These are phyloP conservation scores for Backusella psychrophila DNA, from an alignment of 192 early-diverging fungal genomes.

Conservation along the genomic window DNA sequence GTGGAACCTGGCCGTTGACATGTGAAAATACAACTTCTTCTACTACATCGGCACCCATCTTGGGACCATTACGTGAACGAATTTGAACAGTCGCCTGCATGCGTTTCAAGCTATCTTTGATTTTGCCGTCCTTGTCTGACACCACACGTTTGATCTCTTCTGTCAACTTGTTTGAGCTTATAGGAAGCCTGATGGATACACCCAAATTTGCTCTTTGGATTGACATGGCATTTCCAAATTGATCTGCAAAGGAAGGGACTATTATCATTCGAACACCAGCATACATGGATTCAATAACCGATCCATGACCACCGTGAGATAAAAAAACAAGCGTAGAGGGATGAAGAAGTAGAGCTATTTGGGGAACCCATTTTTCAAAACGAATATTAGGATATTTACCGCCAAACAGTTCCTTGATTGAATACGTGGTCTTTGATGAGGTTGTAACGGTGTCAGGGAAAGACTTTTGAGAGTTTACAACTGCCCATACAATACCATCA, in stretches of 20 bases:
- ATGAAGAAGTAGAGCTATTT: slow-evolving; percentile 33
- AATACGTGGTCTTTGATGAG: not conserved
- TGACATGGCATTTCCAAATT: slow-evolving; percentile 10
- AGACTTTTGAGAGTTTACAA: not conserved
- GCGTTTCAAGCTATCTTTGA: not conserved
- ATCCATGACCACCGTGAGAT: slow-evolving; percentile 27
- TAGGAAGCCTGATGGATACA: not conserved
- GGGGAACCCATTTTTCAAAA: slow-evolving; percentile 26
- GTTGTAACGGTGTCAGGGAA: not conserved
- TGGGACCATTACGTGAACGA: not conserved
- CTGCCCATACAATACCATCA: slow-evolving; percentile 38
- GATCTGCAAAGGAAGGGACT: slow-evolving; percentile 31
- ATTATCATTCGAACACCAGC: slow-evolving; percentile 24
- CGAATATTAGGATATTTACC: not conserved
- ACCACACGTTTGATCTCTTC: not conserved
- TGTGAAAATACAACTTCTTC: slow-evolving; percentile 21
- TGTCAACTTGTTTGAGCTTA: not conserved
- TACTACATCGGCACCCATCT: slow-evolving; percentile 18
- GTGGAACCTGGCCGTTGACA: slow-evolving; percentile 8
- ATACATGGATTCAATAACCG: slow-evolving; percentile 32
- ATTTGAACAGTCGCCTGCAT: slow-evolving; percentile 15
- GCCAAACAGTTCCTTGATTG: not conserved
- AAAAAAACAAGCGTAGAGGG: slow-evolving; percentile 20
- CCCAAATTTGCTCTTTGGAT: not conserved
- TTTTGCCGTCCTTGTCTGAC: not conserved